These are phyloP conservation scores for Pouteria campechiana DNA, from an alignment of 179 eudicot species.

Conservation along the genomic window DNA sequence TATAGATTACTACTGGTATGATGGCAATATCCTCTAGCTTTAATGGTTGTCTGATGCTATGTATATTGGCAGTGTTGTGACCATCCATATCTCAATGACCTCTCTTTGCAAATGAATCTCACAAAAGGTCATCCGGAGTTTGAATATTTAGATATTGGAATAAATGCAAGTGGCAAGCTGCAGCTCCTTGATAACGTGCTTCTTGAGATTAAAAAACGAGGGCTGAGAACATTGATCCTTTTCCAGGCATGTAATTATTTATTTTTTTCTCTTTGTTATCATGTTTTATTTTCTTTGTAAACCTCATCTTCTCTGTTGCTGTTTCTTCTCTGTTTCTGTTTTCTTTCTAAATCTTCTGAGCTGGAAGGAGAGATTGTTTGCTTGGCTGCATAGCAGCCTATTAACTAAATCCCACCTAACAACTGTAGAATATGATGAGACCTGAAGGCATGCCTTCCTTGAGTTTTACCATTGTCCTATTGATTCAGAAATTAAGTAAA, in stretches of 20 bases:
- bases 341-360: too few relatives aligned
- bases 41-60: neutral
- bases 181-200: conserved; percentile 50
- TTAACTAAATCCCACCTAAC: too few relatives aligned
- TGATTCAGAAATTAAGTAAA: too few relatives aligned
- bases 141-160: conserved; percentile 32
- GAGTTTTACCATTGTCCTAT: too few relatives aligned
- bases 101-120: conserved; percentile 31
- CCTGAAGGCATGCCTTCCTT: too few relatives aligned
- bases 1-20: too few relatives aligned
- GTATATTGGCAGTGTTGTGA: conserved; percentile 61
- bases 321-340: too few relatives aligned
- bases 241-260: conserved; percentile 35
- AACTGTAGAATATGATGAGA: too few relatives aligned
- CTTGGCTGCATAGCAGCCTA: too few relatives aligned
- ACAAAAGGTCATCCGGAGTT: conserved; percentile 15
- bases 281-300: neutral
- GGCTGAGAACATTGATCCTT: conserved; percentile 38
- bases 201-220: conserved; percentile 26
- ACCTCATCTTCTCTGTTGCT: too few relatives aligned
- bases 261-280: neutral
- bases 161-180: conserved; percentile 59
- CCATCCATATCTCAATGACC: conserved; percentile 71
- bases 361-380: too few relatives aligned
- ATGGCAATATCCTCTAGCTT: neutral